phyloP scores from a whole-genome alignment of 2,329 filamentous ascomycete genomes.

The Scopulariopsis brevicaulis region DNA sequence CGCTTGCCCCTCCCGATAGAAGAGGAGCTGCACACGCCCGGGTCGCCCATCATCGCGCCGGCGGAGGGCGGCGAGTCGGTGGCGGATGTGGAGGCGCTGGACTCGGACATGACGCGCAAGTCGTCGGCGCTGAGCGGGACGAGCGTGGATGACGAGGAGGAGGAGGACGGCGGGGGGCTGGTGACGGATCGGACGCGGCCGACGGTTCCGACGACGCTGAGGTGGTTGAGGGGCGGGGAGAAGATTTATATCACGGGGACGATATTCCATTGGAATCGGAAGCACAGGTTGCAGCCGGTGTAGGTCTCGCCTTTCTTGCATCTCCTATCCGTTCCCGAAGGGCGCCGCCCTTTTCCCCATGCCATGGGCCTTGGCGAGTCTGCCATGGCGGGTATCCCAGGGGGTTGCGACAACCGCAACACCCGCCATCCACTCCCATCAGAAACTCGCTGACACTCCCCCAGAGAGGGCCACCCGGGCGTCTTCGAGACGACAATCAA shows the following conservation, averaged over 20 bases:
- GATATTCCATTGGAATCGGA: conserved; percentile 94
- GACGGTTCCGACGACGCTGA: conserved; percentile 72
- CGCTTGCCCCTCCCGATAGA: conserved; percentile 87
- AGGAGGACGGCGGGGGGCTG: conserved; percentile 65
- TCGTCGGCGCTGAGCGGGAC: conserved; percentile 49
- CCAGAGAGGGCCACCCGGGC: conserved; percentile 43
- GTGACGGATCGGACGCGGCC: conserved; percentile 63
- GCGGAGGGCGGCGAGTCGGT: conserved; percentile 33
- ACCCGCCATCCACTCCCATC: conserved; percentile 10
- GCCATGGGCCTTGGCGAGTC: not conserved
- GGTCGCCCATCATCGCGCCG: conserved; percentile 76
- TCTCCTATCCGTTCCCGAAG: not conserved
- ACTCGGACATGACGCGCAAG: conserved; percentile 38
- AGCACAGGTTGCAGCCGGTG: conserved; percentile 78
- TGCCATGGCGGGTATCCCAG: too few relatives aligned
- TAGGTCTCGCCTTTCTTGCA: conserved; percentile 36
- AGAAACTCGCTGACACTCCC: conserved; percentile 5
- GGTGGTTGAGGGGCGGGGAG: conserved; percentile 75
- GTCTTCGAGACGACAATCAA: conserved; percentile 68
- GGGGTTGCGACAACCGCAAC: not conserved
- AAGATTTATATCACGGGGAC: conserved; percentile 96
- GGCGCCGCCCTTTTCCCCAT: not conserved
- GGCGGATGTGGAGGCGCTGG: conserved; percentile 40
- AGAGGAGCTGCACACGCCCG: conserved; percentile 79
- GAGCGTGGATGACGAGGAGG: conserved; percentile 65